These are phyloP conservation scores for Plantago rigida DNA, from an alignment of 305 asterid species.

Conservation along the genomic window DNA sequence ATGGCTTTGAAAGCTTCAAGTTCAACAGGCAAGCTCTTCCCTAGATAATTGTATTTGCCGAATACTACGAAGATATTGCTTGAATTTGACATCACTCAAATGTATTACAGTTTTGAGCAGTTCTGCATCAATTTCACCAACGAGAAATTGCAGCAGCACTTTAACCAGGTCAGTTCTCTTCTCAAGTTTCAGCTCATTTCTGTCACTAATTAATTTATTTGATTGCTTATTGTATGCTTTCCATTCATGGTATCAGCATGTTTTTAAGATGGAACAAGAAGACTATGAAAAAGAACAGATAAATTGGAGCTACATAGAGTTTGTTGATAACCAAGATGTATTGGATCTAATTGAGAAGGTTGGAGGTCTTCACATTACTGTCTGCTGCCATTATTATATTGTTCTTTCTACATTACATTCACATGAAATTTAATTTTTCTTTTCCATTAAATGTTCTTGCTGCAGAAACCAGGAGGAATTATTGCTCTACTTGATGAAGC, in stretches of 20 bases:
- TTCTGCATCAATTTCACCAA: slow-evolving; percentile 98
- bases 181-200: slow-evolving; percentile 20
- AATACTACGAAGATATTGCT: slow-evolving; percentile 4
- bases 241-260: slow-evolving; percentile 62
- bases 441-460: slow-evolving; percentile 9
- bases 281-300: slow-evolving; percentile 93
- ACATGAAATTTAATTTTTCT: not conserved
- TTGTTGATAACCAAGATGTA: slow-evolving; percentile 99
- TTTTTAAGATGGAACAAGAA: slow-evolving; percentile 98
- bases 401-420: slow-evolving; percentile 17
- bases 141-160: slow-evolving; percentile 99
- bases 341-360: slow-evolving; percentile 98
- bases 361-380: slow-evolving; percentile 18
- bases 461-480: slow-evolving; percentile 99
- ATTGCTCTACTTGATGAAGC: slow-evolving; percentile 97
- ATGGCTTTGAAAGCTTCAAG: slow-evolving; percentile 97
- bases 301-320: slow-evolving; percentile 98
- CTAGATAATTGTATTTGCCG: slow-evolving; percentile 23
- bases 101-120: slow-evolving; percentile 80
- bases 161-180: slow-evolving; percentile 72
- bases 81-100: slow-evolving; percentile 30
- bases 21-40: slow-evolving; percentile 58
- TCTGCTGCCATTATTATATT: slow-evolving; percentile 15
- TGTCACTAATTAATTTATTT: slow-evolving; percentile 8
- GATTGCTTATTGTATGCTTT: slow-evolving; percentile 29